These are phyloP conservation scores for Gossypium australe DNA, from an alignment of 345 rosid genomes.

Conservation along the genomic window DNA sequence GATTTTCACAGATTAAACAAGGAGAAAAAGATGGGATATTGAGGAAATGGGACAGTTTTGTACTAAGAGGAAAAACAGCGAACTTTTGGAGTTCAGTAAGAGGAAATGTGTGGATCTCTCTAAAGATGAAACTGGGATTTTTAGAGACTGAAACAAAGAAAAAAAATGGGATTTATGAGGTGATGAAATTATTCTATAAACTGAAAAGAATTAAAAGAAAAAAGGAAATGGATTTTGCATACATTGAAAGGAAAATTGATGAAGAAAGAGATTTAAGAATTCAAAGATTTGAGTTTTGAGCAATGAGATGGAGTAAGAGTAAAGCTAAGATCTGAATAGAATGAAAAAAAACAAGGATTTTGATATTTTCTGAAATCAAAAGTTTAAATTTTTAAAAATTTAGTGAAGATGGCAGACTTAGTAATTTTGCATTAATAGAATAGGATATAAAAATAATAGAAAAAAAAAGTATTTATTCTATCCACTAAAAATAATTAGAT, in stretches of 20 bases:
- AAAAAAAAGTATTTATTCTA: background rate
- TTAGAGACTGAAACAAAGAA: background rate
- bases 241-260: background rate
- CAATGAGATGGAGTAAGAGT: constrained; percentile 4
- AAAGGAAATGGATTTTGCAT: constrained; percentile 24
- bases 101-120: background rate
- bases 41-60: background rate
- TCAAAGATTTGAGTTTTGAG: background rate
- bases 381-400: too few relatives aligned
- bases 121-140: constrained; percentile 3
- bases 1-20: background rate
- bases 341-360: background rate
- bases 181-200: background rate
- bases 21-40: background rate
- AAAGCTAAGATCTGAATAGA: background rate
- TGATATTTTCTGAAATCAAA: background rate
- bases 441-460: background rate
- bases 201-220: background rate
- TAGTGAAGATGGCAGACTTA: too few relatives aligned
- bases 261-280: background rate
- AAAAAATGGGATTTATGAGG: background rate
- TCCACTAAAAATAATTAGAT: too few relatives aligned
- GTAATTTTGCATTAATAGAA: background rate
- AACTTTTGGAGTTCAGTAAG: constrained; percentile 1
- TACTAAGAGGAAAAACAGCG: background rate